phyloP scores from a whole-genome alignment of 306 rosid species.

The Fragaria ananassa region DNA sequence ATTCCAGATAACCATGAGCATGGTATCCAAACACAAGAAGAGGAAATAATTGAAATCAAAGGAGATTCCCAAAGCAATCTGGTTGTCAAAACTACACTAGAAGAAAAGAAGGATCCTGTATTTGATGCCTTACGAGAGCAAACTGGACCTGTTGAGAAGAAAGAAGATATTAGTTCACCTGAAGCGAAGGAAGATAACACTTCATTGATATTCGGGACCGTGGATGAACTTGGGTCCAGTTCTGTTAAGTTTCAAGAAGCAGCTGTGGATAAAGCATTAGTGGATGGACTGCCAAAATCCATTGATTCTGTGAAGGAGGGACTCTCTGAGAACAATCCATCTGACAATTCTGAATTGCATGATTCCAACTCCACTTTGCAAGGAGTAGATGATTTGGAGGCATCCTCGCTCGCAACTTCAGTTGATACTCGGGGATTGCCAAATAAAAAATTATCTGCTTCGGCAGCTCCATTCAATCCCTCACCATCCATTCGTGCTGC shows the following conservation, averaged over 20 bases:
- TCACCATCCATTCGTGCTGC: conserved; percentile 66
- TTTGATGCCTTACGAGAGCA: conserved; percentile 44
- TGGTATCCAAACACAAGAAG: conserved; percentile 33
- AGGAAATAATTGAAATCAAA: conserved; percentile 41
- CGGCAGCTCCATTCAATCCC: conserved; percentile 96
- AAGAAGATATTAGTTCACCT: conserved; percentile 39
- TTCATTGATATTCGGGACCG: conserved; percentile 29
- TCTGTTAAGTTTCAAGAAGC: conserved; percentile 40
- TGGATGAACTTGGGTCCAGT: conserved; percentile 39
- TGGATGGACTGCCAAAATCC: conserved; percentile 34
- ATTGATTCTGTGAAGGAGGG: conserved; percentile 40
- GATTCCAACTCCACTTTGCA: conserved; percentile 38
- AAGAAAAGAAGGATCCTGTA: conserved; percentile 39
- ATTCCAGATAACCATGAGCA: conserved; percentile 36
- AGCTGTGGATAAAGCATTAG: conserved; percentile 34
- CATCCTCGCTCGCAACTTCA: conserved; percentile 33
- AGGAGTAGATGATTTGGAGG: conserved; percentile 53
- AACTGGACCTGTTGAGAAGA: conserved; percentile 39
- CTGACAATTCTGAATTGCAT: conserved; percentile 44
- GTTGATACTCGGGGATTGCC: conserved; percentile 46
- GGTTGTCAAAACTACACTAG: conserved; percentile 33
- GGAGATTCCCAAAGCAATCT: conserved; percentile 34
- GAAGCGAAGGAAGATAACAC: conserved; percentile 36
- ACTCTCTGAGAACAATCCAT: conserved; percentile 38
- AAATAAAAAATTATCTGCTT: conserved; percentile 80